Base-by-base conservation (phyloP, 1,139 yeast species). In the Hemisphaericaspora xylofermentans region DNA sequence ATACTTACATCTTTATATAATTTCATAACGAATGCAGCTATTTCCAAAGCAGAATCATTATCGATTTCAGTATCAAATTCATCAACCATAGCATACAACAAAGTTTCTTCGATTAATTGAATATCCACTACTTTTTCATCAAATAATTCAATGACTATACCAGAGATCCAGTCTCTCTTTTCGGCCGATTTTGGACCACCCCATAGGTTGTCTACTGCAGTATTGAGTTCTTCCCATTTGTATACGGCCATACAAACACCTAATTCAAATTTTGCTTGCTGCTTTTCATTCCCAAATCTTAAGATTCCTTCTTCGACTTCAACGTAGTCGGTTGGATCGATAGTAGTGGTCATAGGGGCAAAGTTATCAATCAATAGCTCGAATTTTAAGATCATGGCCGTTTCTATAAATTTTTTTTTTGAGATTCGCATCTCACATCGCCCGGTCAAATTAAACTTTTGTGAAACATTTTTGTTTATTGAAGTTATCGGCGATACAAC, bases 191-290 rank as follows among this genome's bases (percentile, higher is more conserved):
- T 87, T 13, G 95, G 80, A 2, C 98, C 99, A 45, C 98, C 99
- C 98, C 98, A 93, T 30, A 75, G 71, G 58, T 87, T 88, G n/a
- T 81, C 95, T n/a, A 94, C 98, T 0, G 98, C 98, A 1, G 88
- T 84, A 39, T 78, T 75, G 43, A 93, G 71, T 35, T 87, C 93
- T 47, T 88, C 95, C 98, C 98, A 93, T 47, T 78, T 76, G 62
- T 89, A 80, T 13, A 93, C 64, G 29, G 87, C 83, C 95, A 91
- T 85, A 37, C 96, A 84, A 1, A 88, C 93, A 8, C 96, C 98
- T n/a, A 93, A 74, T 63, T 91, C 98, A 55, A 93, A 89, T 50
- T 85, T 81, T 18, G 85, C 89, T 61, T 86, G 95, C 49, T 81
- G 84, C 51, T 75, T 78, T 43, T 76, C 82, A 48, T 85, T 83